Evolutionary conservation across 345 rosid genomes (phyloP), one percentile per base, ranked within the genome.

Genomic region (Turritis glabra): DNA sequence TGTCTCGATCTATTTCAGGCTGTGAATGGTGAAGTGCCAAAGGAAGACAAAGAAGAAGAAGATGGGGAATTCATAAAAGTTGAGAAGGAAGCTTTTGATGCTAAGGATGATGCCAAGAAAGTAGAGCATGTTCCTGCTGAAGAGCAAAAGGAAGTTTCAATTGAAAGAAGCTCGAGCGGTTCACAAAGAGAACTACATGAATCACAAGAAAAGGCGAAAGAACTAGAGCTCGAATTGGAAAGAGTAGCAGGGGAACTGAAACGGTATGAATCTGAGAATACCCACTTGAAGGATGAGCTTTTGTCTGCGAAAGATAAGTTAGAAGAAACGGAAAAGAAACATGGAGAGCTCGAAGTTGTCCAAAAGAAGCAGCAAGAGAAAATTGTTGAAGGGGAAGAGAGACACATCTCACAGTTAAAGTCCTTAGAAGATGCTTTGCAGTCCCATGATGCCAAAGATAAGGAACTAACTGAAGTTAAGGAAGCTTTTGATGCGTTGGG

Each of bases 21-120:
- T 29, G 57, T 57, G 37, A 87, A 85, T 60, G 96, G 87, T 71
- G 92, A 80, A 14, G 53, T 74, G 77, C 74, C 76, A 11, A 67
- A 73, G 43, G 84, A 60, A 17, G 85, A 76, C 26, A 87, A 86
- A 79, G 98, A 90, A 54, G 98, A 89, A 60, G 94, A 95, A 63
- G 99, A 85, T 64, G 97, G 91, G 61, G 98, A 86, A 74, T 96
- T 96, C 84, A 90, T 96, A 48, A 96, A 96, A 77, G 94, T 96
- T 56, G 98, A 95, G 82, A 89, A 79, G 84, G 99, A 92, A 81
- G 80, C 84, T 11, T 63, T 88, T 7, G 95, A 90, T 73, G 77
- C 68, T 26, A 91, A 88, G 76, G 96, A 85, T 53, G 77, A 68
- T 58, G 56, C 86, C 29, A 80, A 76, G 72, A 56, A 44, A 29